Base-by-base conservation (phyloP, 495 filamentous ascomycete genomes). In the Neurospora sp. region DNA sequence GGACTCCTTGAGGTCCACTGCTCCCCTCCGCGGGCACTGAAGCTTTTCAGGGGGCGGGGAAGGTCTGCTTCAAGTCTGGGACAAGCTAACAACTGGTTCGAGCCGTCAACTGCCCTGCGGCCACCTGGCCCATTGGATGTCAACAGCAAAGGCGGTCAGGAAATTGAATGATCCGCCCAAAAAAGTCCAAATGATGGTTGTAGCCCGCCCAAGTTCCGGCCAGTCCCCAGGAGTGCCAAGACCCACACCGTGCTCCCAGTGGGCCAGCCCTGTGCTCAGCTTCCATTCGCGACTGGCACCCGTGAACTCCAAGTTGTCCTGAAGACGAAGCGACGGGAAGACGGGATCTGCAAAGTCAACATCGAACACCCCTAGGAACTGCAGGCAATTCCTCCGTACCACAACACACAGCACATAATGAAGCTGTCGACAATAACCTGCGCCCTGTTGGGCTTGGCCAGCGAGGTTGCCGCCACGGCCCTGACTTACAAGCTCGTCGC, bases 401-500 rank as follows among this genome's bases (percentile, higher is more conserved):
- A 61, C 73, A 27, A 69, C 73, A 72, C 70, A 70, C 70, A 40
- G 27, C 70, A 66, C 75, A 83, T 77, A 10, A 88, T 88, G 87
- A 85, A 84, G 83, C 73, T 84, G 69, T 83, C 84, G 73, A 75
- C 83, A 70, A 71, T 87, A 42, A 80, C 83, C 35, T 81, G 77
- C 72, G 84, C 89, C 83, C 88, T 94, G 68, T 78, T 94, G 83
- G 91, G 90, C 83, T 89, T 93, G 53, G 79, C 82, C 20, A 79
- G 86, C 69, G 79, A 90, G 27, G 86, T 89, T 40, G 88, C 91
- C 68, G 93, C 93, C 37, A 98, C 96, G 14, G 96, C 96, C 44
- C 88, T 99, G 78, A 98, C 96, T 16, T 98, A 98, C 86, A 93
- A 94, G 83, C 89, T 99, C 38, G 83, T 85, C 40, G 89, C 96